These are phyloP conservation scores for Cystobasidium sp. DNA, from an alignment of 1,284 basidiomycete species.

Conservation along the genomic window DNA sequence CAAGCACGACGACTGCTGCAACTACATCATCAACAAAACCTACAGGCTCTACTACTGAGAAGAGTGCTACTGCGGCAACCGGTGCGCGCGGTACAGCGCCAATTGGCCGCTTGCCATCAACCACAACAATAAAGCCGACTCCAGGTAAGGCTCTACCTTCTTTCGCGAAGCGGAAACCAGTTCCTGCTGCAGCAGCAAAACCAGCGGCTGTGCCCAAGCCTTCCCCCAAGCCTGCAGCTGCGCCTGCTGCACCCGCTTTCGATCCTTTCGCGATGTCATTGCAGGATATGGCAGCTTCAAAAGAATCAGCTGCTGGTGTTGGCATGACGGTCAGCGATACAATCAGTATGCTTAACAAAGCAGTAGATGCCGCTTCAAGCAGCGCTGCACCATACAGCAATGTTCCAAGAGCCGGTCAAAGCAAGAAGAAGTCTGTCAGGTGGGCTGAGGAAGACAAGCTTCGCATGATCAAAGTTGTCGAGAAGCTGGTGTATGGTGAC, in stretches of 20 bases:
- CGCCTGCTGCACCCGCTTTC: conserved; percentile 29
- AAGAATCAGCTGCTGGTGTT: conserved; percentile 26
- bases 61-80: neutral
- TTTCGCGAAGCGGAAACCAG: conserved; percentile 38
- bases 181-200: neutral
- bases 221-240: conserved; percentile 5
- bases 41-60: neutral
- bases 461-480: conserved; percentile 29
- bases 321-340: conserved; percentile 40
- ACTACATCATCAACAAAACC: neutral
- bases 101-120: conserved; percentile 11
- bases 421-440: conserved; percentile 40
- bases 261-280: conserved; percentile 39
- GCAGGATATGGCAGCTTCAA: conserved; percentile 33
- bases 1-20: neutral
- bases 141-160: conserved; percentile 28
- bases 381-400: neutral
- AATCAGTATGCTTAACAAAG: conserved; percentile 36
- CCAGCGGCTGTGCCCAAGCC: neutral
- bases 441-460: conserved; percentile 38
- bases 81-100: conserved; percentile 2
- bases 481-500: conserved; percentile 36
- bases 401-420: conserved; percentile 34
- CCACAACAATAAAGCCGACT: conserved; percentile 23
- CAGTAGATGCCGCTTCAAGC: conserved; percentile 13